Evolutionary conservation across 768 basidiomycete species (phyloP), one percentile per base, ranked within the genome.

Genomic region (Holtermannia corniformis): DNA sequence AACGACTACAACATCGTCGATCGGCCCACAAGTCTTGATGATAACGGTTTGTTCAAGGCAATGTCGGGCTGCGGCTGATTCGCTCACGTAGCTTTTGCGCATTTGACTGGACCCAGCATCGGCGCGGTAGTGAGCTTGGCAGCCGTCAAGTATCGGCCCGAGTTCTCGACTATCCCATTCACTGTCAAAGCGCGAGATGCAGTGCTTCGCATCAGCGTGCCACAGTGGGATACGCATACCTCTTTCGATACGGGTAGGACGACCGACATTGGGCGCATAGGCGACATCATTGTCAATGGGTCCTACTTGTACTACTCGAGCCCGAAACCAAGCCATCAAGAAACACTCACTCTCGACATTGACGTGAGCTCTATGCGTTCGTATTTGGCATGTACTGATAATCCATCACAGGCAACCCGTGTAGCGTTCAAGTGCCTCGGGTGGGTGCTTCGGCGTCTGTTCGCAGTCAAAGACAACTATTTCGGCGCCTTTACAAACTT

Each of bases 1-100:
- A 97, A 97, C 65, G 93, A 97, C 71, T 89, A 90, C 65, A 97
- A 97, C 65, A 88, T 97, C 65, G 86, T 97, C 47, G 89, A 95
- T 75, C 86, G 85, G 56, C 89, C 91, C 2, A 74, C 83, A 27
- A 75, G 82, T 52, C 75, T 74, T 51, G 85, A 89, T n/a, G 86
- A 89, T 61, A 96, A 97, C 68, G 83, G 90, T 90, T 62, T 51
- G 72, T 58, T 21, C 19, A 5, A 21, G 14, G 24, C 12, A 13
- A 19, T 72, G 58, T 32, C 16, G 41, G 23, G 12, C 27, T 44
- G 44, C 21, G n/a, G 3, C 16, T 22, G 47, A 20, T 46, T 26
- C n/a, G 44, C 47, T 44, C 27, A 50, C n/a, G 47, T 54, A 92
- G 92, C 86, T n/a, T 72, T 95, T 52, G 70, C 95, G 26, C 81